Evolutionary conservation across 2,329 filamentous ascomycete genomes (phyloP), one percentile per base, ranked within the genome.

Genomic region (Monilinia vaccinii-corymbosi): DNA sequence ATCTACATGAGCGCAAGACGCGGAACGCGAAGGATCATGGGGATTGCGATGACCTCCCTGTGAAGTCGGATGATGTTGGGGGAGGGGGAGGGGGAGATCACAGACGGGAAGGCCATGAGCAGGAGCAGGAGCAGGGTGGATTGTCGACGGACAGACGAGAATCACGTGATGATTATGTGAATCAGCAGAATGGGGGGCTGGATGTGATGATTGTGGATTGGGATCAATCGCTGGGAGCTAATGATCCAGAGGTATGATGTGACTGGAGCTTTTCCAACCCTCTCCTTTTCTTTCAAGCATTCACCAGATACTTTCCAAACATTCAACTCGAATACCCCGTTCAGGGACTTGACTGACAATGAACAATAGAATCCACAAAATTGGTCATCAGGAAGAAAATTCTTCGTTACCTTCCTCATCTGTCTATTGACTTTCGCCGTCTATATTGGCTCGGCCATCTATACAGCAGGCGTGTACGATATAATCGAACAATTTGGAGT

Each of bases 351-450:
- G 14, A 44, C 56, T 40, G 14, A 51, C 10, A 4, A 81, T 1
- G 79, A 42, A 48, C 52, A 25, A 61, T 31, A 86, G 68, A 81
- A 83, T 65, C 81, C 81, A 3, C 74, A 79, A 65, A 82, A 82
- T 68, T 82, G 80, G 80, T 72, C 74, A 21, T 70, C 71, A 58
- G 52, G 62, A 34, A 77, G 76, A 67, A 76, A 78, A 23, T 61
- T 70, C 23, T 68, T 74, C 61, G 80, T 79, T 56, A 78, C 77
- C 56, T 61, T 68, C n/a, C 68, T 74, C 63, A 81, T 79, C 60
- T 78, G 77, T 61, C 65, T 83, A 4, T 82, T 80, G 74, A 86
- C 82, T 0, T 80, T 85, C 62, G 77, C 80, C 21, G 80, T 81
- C 2, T 81, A 81, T 64, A 78, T 78, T 66, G 77, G 77, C 11